phyloP scores from a whole-genome alignment of 2,329 filamentous ascomycete genomes.

The Leptographium radiaticola region DNA sequence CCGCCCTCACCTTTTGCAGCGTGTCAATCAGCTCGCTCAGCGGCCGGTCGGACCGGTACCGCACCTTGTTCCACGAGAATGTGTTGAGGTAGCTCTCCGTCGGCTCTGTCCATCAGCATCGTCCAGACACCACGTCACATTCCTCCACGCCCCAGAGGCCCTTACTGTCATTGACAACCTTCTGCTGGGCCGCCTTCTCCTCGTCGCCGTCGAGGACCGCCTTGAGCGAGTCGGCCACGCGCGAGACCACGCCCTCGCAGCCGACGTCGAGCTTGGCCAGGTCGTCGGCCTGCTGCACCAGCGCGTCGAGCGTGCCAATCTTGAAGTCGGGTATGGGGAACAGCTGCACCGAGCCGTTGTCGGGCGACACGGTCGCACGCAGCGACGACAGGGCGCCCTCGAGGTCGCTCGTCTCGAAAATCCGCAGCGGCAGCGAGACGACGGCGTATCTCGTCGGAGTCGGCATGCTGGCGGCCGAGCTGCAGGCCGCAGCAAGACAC shows the following conservation, averaged over 20 bases:
- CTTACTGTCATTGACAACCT: constrained; percentile 84
- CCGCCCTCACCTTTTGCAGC: constrained; percentile 61
- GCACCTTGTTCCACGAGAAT: constrained; percentile 96
- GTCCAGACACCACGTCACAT: no score
- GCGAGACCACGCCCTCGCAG: constrained; percentile 72
- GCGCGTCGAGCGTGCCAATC: constrained; percentile 87
- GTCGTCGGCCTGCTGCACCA: constrained; percentile 94
- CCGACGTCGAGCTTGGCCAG: constrained; percentile 72
- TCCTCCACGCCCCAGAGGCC: no score
- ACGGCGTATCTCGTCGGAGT: constrained; percentile 59
- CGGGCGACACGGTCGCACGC: constrained; percentile 55
- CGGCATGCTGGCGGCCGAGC: constrained; percentile 23
- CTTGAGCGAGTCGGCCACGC: constrained; percentile 76
- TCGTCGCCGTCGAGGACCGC: constrained; percentile 75
- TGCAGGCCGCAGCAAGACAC: constrained; percentile 8
- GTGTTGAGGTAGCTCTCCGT: constrained; percentile 82
- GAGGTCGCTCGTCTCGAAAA: constrained; percentile 65
- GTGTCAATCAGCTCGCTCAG: constrained; percentile 76
- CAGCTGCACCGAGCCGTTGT: constrained; percentile 61
- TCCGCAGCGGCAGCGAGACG: constrained; percentile 78
- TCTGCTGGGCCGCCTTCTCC: constrained; percentile 70
- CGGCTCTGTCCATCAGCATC: constrained; percentile 51
- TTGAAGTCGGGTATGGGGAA: constrained; percentile 92
- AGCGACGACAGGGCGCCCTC: constrained; percentile 73
- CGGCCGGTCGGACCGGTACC: constrained; percentile 87